These are phyloP conservation scores for Naganishia antarctica DNA, from an alignment of 768 basidiomycete genomes.

Conservation along the genomic window DNA sequence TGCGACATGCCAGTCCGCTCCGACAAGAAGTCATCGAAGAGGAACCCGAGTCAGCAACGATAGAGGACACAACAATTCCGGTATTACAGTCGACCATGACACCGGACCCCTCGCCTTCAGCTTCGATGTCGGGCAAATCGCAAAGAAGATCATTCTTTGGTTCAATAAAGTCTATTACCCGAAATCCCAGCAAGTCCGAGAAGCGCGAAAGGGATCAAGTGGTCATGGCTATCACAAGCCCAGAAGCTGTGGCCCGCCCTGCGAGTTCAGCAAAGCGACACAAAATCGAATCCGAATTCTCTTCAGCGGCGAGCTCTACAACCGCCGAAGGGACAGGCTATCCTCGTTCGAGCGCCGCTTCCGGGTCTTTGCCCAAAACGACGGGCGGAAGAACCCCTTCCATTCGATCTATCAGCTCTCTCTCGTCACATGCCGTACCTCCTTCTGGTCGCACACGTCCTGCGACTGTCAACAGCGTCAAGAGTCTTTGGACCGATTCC, in stretches of 20 bases:
- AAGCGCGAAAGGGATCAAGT: background rate
- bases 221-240: background rate
- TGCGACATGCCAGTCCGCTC: constrained; percentile 41
- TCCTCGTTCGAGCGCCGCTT: background rate
- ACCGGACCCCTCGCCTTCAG: background rate
- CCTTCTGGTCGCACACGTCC: too few relatives aligned
- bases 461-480: background rate
- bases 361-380: background rate
- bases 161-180: background rate
- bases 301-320: background rate
- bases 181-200: constrained; percentile 2
- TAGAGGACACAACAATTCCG: background rate
- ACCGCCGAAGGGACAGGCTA: background rate
- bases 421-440: background rate
- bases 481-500: constrained; percentile 13
- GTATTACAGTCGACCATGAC: background rate
- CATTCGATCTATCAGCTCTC: background rate
- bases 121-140: background rate
- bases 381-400: constrained; percentile 4
- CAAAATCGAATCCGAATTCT: background rate
- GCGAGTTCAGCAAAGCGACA: background rate
- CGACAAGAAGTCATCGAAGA: constrained; percentile 43
- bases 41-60: constrained; percentile 4
- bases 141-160: constrained; percentile 10
- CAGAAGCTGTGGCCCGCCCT: constrained; percentile 6